Base-by-base conservation (phyloP, 2,329 filamentous ascomycete species). In the Thermochaetoides dissita region DNA sequence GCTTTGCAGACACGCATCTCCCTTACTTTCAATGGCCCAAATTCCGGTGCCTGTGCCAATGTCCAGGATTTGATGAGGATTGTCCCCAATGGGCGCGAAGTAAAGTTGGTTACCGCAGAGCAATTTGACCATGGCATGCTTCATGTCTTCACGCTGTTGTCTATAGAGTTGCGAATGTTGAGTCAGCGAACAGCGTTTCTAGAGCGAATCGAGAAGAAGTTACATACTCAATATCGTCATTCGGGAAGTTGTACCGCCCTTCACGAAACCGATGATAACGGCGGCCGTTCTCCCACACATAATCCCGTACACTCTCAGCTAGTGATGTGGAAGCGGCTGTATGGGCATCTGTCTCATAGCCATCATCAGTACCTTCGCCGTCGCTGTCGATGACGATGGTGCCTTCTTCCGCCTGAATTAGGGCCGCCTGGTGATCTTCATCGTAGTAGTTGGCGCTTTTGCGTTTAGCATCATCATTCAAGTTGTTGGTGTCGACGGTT, bases 21-120 rank as follows among this genome's bases (percentile, higher is more conserved):
- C n/a, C 51, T 40, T 42, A 54, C 53, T 69, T 48, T 75, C 72
- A 41, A 76, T 74, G 8, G 71, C 69, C 72, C 72, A 76, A 6
- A 73, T 72, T 2, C 72, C 72, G 1, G 72, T 76, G 3, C 73
- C 72, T 0, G 72, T 76, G 10, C 71, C 72, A 36, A 76, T 65
- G 49, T 76, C 73, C n/a, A 76, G 56, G 8, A 74, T 61, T 47
- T 68, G 61, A 44, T 71, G 66, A 0, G 68, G 64, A 34, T 63
- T 56, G 3, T 63, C 55, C 6, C 61, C 63, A 38, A 74, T 63
- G 2, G 71, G 70, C 3, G 71, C 68, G 51, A 71, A 71, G 51
- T 69, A 64, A n/a, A 75, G 57, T 44, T 62, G 62, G n/a, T n/a
- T n/a, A 32, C 64, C 64, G 45, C 66, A 68, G 10, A 72, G 57